These are phyloP conservation scores for Massospora cicadina DNA, from an alignment of 371 early-diverging fungal genomes.

Conservation along the genomic window DNA sequence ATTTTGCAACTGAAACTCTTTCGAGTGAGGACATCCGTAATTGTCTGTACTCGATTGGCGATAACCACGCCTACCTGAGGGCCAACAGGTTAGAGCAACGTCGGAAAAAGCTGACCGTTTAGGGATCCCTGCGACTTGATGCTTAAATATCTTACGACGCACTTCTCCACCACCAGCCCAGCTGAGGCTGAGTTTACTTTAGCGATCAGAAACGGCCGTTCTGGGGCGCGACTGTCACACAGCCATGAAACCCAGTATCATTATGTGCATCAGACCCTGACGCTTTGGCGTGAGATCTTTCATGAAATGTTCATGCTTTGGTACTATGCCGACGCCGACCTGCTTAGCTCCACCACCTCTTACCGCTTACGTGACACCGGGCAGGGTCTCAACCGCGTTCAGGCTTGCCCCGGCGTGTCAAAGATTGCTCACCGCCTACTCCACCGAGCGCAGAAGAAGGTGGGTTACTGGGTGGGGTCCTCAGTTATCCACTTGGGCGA, in stretches of 20 bases:
- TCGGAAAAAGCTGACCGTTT: constrained; percentile 9
- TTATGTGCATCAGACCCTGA: constrained; percentile 84
- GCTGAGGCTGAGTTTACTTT: constrained; percentile 43
- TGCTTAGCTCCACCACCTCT: constrained; percentile 42
- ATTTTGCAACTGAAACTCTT: constrained; percentile 37
- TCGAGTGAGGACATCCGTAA: constrained; percentile 57
- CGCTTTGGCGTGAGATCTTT: constrained; percentile 84
- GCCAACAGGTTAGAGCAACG: constrained; percentile 39
- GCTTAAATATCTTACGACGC: constrained; percentile 46
- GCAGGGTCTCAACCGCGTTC: constrained; percentile 84
- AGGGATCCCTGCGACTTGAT: constrained; percentile 87
- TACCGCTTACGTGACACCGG: constrained; percentile 89
- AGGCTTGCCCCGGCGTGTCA: constrained; percentile 61
- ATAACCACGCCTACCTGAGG: constrained; percentile 85
- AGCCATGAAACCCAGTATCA: constrained; percentile 79
- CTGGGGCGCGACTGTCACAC: constrained; percentile 82
- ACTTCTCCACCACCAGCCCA: constrained; percentile 38
- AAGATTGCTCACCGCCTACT: constrained; percentile 77
- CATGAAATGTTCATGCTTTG: constrained; percentile 95
- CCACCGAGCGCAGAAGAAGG: constrained; percentile 65
- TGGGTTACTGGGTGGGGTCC: constrained; percentile 85
- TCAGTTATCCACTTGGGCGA: constrained; percentile 92
- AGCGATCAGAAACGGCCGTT: constrained; percentile 60
- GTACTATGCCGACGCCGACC: constrained; percentile 74
- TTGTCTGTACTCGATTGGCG: constrained; percentile 87